phyloP scores from a whole-genome alignment of 2,329 filamentous ascomycete genomes.

The Plenodomus lindquistii region DNA sequence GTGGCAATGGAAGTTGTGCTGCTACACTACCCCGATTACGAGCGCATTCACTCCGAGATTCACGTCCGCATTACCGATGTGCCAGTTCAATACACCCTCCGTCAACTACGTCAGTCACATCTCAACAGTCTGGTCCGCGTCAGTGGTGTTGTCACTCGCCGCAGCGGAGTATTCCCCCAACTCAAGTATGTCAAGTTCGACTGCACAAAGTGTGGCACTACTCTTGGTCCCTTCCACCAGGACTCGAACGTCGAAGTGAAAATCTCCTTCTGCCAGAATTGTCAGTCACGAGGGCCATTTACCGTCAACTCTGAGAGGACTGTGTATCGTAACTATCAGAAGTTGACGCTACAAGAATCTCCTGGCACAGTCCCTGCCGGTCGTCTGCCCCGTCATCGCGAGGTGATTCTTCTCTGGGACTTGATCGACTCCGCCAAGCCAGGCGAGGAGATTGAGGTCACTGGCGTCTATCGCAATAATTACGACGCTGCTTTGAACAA shows the following conservation, averaged over 20 bases:
- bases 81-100: slow-evolving; percentile 91
- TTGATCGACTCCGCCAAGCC: slow-evolving; percentile 96
- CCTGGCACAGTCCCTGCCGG: slow-evolving; percentile 96
- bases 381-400: slow-evolving; percentile 86
- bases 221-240: slow-evolving; percentile 93
- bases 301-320: slow-evolving; percentile 97
- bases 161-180: slow-evolving; percentile 95
- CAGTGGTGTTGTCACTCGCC: slow-evolving; percentile 89
- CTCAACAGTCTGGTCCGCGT: slow-evolving; percentile 95
- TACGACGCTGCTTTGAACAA: slow-evolving; percentile 98
- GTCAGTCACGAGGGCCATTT: slow-evolving; percentile 92
- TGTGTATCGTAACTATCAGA: slow-evolving; percentile 98
- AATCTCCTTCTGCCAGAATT: slow-evolving; percentile 94
- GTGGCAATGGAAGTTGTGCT: slow-evolving; percentile 96
- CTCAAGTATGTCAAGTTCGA: slow-evolving; percentile 99
- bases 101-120: slow-evolving; percentile 91
- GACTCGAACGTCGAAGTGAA: slow-evolving; percentile 96
- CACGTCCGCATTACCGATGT: slow-evolving; percentile 96
- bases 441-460: slow-evolving; percentile 96
- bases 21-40: slow-evolving; percentile 95
- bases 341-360: slow-evolving; percentile 94
- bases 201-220: slow-evolving; percentile 89
- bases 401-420: slow-evolving; percentile 95
- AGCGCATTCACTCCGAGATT: slow-evolving; percentile 95
- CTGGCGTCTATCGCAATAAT: slow-evolving; percentile 96